A percentile compares a stretch with the other conserved stretches of the same genome.
phyloP scores from a whole-genome alignment of 257 asterid genomes.

The Verbascum thapsus region DNA sequence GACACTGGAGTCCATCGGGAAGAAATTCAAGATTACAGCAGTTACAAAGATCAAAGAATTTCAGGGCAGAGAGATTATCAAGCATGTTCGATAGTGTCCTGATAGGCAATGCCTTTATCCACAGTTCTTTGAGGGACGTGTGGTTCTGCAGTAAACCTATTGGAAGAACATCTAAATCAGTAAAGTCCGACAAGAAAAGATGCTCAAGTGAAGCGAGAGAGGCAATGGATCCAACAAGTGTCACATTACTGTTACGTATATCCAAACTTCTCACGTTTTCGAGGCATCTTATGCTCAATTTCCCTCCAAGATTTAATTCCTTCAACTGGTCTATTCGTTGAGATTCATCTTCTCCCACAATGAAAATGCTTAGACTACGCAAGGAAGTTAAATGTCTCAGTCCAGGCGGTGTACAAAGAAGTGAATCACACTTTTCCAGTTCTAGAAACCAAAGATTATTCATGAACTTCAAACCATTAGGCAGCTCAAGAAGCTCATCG shows the following conservation, averaged over 20 bases:
- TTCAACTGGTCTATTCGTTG: constrained; percentile 8
- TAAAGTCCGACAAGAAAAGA: background rate
- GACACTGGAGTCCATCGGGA: background rate
- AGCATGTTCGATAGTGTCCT: background rate
- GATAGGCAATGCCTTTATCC: background rate
- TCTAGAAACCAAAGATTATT: background rate
- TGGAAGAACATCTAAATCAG: background rate
- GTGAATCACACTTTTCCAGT: background rate
- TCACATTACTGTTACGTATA: background rate
- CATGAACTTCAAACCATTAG: constrained; percentile 12
- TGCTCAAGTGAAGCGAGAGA: constrained; percentile 8
- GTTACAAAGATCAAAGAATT: fast-evolving
- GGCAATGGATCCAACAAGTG: background rate
- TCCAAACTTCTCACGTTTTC: constrained; percentile 1
- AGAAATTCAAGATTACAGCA: constrained; percentile 12
- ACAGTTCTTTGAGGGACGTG: constrained; percentile 1
- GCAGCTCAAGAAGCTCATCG: background rate
- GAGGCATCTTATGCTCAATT: constrained; percentile 2
- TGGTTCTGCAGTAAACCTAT: constrained; percentile 6
- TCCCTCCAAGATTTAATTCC: constrained; percentile 18
- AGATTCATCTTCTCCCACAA: background rate
- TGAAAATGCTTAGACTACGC: background rate
- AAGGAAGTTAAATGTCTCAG: background rate
- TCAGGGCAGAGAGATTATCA: constrained; percentile 7
- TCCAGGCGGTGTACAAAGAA: background rate